Base-by-base conservation (phyloP, 305 asterid genomes). In the Fraxinus floribunda region DNA sequence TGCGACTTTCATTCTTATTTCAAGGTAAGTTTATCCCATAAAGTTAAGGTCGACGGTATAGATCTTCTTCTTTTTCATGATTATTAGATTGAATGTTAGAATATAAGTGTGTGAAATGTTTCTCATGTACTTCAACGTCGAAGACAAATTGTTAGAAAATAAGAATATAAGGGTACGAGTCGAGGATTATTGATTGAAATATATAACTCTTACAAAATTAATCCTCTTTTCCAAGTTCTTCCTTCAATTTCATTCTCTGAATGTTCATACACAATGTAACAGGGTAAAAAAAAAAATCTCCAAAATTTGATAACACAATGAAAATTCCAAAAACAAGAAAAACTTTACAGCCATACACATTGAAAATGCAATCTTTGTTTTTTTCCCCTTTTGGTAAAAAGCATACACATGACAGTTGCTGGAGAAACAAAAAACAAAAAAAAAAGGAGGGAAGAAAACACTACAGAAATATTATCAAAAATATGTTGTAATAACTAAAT, bases 361-460 rank as follows among this genome's bases (percentile, higher is more conserved):
- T 41, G 46, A 74, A 34, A 34, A 79, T 11, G 46, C 77, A 75
- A 66, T 68, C 18, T 44, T 55, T 39, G 26, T 24, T 49, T 41
- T 78, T 7, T 8, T 36, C 78, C 16, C 79, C 18, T 66, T 79
- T 55, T 72, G 85, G 71, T 81, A 57, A 85, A 85, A 85, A 85
- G 87, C 81, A 87, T 75, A 83, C 77, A 81, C 85, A 30, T 83
- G 83, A 91, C 90, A 83, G 78, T 55, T 80, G 44, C 76, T 15
- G 46, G 16, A n/a, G 22, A 16, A 32, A 35, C 10, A 75, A 13
- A 38, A 20, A 5, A 35, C 11, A 44, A 44, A 44, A 15, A 44
- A 11, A 44, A 11, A 3, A 11, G 7, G 62, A 68, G 46, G 8
- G 46, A 80, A 76, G 52, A 78, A 30, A 16, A 16, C 52, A 8